phyloP scores from a whole-genome alignment of 2,329 filamentous ascomycete species.

The Penicillium sp. region DNA sequence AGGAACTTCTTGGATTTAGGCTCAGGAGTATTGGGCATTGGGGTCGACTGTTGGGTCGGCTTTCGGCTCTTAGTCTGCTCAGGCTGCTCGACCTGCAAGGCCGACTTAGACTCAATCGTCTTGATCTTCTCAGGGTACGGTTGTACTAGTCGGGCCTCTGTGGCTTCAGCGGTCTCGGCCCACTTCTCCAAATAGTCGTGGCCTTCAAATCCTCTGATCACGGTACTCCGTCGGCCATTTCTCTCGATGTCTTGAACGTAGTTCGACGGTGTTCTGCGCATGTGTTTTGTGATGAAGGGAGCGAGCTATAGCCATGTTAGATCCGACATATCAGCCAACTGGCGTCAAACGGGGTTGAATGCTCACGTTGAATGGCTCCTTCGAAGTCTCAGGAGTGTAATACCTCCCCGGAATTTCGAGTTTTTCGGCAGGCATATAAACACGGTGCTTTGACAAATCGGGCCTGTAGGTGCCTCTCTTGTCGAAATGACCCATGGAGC shows the following conservation, averaged over 20 bases:
- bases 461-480: slow-evolving; percentile 62
- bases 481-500: slow-evolving; percentile 81
- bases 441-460: slow-evolving; percentile 84
- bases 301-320: slow-evolving; percentile 37
- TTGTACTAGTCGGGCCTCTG: slow-evolving; percentile 21
- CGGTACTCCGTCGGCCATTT: slow-evolving; percentile 25
- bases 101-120: neutral
- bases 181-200: slow-evolving; percentile 41
- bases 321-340: neutral
- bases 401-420: slow-evolving; percentile 1
- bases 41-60: neutral
- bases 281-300: slow-evolving; percentile 46
- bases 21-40: neutral
- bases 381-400: neutral
- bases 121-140: neutral
- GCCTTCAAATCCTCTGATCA: slow-evolving; percentile 33
- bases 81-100: neutral
- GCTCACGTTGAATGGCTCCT: slow-evolving; percentile 6
- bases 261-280: slow-evolving; percentile 26
- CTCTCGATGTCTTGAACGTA: slow-evolving; percentile 32
- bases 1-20: neutral
- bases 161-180: slow-evolving; percentile 36
- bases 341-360: slow-evolving; percentile 10
- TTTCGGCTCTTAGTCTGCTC: neutral
- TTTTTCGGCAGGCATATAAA: slow-evolving; percentile 58